Evolutionary conservation across 2,329 filamentous ascomycete species (phyloP).

Genomic region (Camillea tinctor): DNA sequence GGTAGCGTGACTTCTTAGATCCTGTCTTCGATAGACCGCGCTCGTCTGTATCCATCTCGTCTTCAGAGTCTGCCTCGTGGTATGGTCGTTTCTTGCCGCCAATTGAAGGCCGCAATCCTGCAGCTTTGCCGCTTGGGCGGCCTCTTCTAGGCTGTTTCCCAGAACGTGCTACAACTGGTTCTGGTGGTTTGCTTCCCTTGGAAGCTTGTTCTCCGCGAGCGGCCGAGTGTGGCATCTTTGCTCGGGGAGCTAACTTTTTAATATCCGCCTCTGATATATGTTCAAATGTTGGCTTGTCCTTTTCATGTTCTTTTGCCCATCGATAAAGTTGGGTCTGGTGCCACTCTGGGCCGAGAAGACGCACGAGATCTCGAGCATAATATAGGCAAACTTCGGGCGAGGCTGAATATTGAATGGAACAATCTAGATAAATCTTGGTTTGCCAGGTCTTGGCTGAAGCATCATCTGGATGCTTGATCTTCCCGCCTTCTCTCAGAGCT

Average conservation of each 20-base stretch:
- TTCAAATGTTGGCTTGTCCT: slow-evolving; percentile 25
- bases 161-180: slow-evolving; percentile 11
- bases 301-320: slow-evolving; percentile 29
- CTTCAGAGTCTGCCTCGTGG: slow-evolving; percentile 31
- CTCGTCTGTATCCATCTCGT: slow-evolving; percentile 37
- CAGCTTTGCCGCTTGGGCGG: slow-evolving; percentile 44
- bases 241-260: slow-evolving; percentile 22
- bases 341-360: slow-evolving; percentile 31
- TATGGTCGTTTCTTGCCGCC: slow-evolving; percentile 46
- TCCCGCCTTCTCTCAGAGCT: slow-evolving; percentile 25
- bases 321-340: slow-evolving; percentile 30
- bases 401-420: slow-evolving; percentile 40
- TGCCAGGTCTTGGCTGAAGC: slow-evolving; percentile 25
- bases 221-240: slow-evolving; percentile 19
- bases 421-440: slow-evolving; percentile 36
- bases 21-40: slow-evolving; percentile 29
- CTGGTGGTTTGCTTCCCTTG: slow-evolving; percentile 17
- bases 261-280: slow-evolving; percentile 27
- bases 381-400: slow-evolving; percentile 44
- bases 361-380: slow-evolving; percentile 40
- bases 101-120: slow-evolving; percentile 42
- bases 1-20: slow-evolving; percentile 24
- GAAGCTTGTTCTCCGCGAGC: slow-evolving; percentile 15
- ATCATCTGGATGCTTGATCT: slow-evolving; percentile 31
- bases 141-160: slow-evolving; percentile 30